Evolutionary conservation across 1,284 basidiomycete genomes (phyloP), one percentile per base, ranked within the genome.

Genomic region (Lentinula novae-zelandiae): DNA sequence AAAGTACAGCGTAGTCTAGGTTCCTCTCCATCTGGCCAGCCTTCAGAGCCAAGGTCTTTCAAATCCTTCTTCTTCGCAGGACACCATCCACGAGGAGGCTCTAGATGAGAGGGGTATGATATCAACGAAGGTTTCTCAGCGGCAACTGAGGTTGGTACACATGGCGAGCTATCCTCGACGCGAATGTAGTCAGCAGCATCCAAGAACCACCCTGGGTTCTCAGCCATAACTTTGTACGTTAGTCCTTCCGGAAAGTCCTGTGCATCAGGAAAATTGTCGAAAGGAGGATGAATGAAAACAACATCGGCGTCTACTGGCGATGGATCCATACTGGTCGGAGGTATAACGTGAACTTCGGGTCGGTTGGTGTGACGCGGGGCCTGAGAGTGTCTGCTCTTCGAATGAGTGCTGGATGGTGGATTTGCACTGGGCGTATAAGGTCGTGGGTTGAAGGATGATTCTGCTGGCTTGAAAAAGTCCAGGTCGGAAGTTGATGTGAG

Each of bases 61-160:
- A 87, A 74, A 63, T 88, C 85, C 67, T 87, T 89, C 72, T 90
- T 90, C 74, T 86, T 88, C 9, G 86, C 80, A 20, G 89, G 89
- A 67, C 87, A 90, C 89, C 89, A 92, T 39, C 89, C 89, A 62
- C 90, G 78, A 27, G 90, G 89, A 22, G 89, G 89, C 69, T 92
- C 89, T 6, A 92, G 82, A 68, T 83, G 78, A 42, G 86, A 75
- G 10, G 90, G 90, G 68, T 92, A 92, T 17, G 82, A 73, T 15
- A 89, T 80, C 10, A 82, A 82, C 50, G 76, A 71, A 4, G 79
- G 69, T 66, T 82, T 83, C 40, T 71, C 70, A 53, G 79, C 79
- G 60, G 48, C 33, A 7, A 13, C n/a, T 7, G 48, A 39, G 12
- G 27, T 13, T 15, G 57, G 42, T 2, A 27, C 34, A 46, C 15